Evolutionary conservation across 148 eudicot species (phyloP).

Genomic region (Dianthus caryophyllus): DNA sequence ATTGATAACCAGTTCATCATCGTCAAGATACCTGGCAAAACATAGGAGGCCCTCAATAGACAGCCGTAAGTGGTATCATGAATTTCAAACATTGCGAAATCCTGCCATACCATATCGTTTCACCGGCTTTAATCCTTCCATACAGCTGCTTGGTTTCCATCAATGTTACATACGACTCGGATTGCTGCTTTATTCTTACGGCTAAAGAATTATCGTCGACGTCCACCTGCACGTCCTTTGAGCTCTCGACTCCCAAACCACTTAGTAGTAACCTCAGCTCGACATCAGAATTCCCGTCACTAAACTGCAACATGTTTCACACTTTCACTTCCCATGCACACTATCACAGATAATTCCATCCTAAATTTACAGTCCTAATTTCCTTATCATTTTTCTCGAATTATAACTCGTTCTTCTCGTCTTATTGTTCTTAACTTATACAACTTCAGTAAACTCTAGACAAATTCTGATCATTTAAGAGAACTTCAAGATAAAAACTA

Average conservation of each 20-base stretch:
- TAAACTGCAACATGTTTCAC: slow-evolving; percentile 56
- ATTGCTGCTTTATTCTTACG: slow-evolving; percentile 33
- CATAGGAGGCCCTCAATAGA: slow-evolving; percentile 8
- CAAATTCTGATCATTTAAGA: too few relatives aligned
- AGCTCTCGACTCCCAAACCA: slow-evolving; percentile 34
- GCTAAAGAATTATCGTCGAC: slow-evolving; percentile 55
- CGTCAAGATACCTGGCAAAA: slow-evolving; percentile 73
- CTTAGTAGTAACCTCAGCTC: slow-evolving; percentile 69
- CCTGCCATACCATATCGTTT: slow-evolving; percentile 76
- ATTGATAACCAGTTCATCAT: slow-evolving; percentile 66
- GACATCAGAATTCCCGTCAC: slow-evolving; percentile 70
- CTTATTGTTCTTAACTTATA: too few relatives aligned
- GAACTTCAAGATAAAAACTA: too few relatives aligned
- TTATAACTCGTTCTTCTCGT: too few relatives aligned
- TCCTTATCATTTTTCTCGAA: not conserved
- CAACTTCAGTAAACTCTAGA: too few relatives aligned
- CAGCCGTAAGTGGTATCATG: not conserved
- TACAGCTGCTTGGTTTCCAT: slow-evolving; percentile 68
- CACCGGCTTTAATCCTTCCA: slow-evolving; percentile 78
- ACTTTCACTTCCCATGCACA: slow-evolving; percentile 1
- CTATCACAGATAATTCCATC: not conserved
- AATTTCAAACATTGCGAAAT: not conserved
- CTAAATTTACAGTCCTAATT: too few relatives aligned
- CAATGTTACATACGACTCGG: slow-evolving; percentile 50
- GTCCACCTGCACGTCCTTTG: slow-evolving; percentile 66